Evolutionary conservation across 331 rosid genomes (phyloP), one percentile per base, ranked within the genome.

Genomic region (Erythrophleum ivorense): DNA sequence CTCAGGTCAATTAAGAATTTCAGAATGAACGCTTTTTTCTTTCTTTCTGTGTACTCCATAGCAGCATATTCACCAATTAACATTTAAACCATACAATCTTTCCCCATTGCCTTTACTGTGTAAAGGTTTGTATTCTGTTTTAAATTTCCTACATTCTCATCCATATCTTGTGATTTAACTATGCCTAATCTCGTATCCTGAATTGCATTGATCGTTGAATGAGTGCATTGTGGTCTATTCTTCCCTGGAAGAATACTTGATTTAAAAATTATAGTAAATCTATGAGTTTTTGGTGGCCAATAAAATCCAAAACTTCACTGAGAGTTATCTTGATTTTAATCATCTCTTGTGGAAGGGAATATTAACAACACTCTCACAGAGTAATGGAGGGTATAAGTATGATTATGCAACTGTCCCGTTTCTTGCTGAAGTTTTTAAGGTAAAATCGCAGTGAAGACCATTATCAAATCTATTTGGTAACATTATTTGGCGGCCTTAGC

Each of bases 371-470:
- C 93, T 92, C 15, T 92, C 98, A 15, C 97, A 95, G 86, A 93
- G 89, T 53, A 86, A 95, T 19, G 97, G 97, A 57, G 71, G 78
- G 53, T 93, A 92, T 66, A 73, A 77, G 52, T 95, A 95, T 53
- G 98, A 95, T 90, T 95, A 95, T 83, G 98, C 97, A 53, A 95
- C 98, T 24, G 89, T 95, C 48, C 98, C 98, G 21, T 95, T 95
- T 87, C 97, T 95, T 57, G 97, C 97, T 8, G 97, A 95, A 85
- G 83, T 88, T 71, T 91, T 93, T 50, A 95, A 95, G 98, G 98
- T 92, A 50, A 78, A 48, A 43, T 53, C 9, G 36, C 5, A 33
- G 64, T 31, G 2, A 19, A 9, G 2, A 6, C 0, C 68, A 7
- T 19, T 33, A 52, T 78, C n/a, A 48, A 43, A 53, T 73, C 79